Evolutionary conservation across 2,329 filamentous ascomycete genomes (phyloP).

Genomic region (Fusarium cyanostomum): DNA sequence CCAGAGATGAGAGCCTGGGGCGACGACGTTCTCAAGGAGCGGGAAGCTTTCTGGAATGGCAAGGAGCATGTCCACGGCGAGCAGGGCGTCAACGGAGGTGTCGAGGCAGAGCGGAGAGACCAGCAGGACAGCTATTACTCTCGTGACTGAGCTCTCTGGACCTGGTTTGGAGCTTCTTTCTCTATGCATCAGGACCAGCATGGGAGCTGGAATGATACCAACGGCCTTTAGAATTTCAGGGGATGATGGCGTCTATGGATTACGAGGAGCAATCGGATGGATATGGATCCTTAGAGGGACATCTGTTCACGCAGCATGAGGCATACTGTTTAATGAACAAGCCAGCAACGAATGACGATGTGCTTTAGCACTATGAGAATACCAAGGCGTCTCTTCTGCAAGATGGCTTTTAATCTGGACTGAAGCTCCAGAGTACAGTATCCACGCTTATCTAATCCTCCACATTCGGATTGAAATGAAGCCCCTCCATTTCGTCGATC

Average conservation of each 20-base stretch:
- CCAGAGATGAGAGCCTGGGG: conserved; percentile 86
- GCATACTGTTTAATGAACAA: conserved; percentile 15
- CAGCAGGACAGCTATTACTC: conserved; percentile 63
- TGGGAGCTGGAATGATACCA: conserved; percentile 25
- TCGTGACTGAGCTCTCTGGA: conserved; percentile 28
- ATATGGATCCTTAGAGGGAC: conserved; percentile 7
- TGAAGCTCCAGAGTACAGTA: not conserved
- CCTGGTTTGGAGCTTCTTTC: not conserved
- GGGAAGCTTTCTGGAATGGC: conserved; percentile 75
- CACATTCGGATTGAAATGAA: not conserved
- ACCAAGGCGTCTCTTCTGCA: not conserved
- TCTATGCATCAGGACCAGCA: not conserved
- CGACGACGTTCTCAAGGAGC: conserved; percentile 77
- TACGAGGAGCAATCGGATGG: not conserved
- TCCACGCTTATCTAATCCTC: not conserved
- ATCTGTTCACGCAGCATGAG: conserved; percentile 10
- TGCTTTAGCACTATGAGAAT: not conserved
- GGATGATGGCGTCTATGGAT: conserved; percentile 19
- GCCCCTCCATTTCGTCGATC: conserved; percentile 3
- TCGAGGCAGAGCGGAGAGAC: conserved; percentile 49
- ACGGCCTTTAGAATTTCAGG: conserved; percentile 13
- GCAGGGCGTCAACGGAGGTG: conserved; percentile 50
- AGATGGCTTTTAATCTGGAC: too few species aligned
- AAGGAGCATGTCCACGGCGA: conserved; percentile 60
- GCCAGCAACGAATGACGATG: conserved; percentile 9